These are phyloP conservation scores for Alternaria dauci DNA, from an alignment of 2,329 filamentous ascomycete genomes.

Conservation along the genomic window DNA sequence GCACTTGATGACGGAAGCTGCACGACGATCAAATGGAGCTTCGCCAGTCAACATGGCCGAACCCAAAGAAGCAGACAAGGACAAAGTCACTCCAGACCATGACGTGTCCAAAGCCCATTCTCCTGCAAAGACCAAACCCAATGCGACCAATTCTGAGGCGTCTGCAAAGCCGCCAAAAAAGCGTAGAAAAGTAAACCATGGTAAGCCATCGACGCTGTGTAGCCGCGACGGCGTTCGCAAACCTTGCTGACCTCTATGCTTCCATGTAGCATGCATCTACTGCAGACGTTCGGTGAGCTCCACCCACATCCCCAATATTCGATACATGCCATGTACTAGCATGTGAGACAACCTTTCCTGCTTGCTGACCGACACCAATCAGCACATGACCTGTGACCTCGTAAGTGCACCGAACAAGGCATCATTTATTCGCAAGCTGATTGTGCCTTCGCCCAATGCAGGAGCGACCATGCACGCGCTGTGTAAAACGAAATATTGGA, in stretches of 20 bases:
- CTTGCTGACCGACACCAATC: constrained; percentile 45
- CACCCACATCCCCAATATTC: constrained; percentile 32
- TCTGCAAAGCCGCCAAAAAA: constrained; percentile 55
- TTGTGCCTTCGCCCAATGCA: constrained; percentile 54
- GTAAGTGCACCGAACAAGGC: constrained; percentile 41
- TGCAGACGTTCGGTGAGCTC: constrained; percentile 61
- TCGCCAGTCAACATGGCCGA: constrained; percentile 45
- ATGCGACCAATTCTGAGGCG: constrained; percentile 41
- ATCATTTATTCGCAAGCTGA: constrained; percentile 43
- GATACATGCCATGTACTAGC: constrained; percentile 32
- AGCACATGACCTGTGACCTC: constrained; percentile 65
- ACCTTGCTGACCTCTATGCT: constrained; percentile 40
- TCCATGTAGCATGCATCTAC: constrained; percentile 58
- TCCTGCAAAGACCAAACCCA: constrained; percentile 39
- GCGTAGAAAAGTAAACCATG: constrained; percentile 64
- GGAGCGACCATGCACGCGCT: constrained; percentile 96
- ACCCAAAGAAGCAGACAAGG: constrained; percentile 40
- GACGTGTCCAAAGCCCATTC: constrained; percentile 40
- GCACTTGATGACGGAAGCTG: constrained; percentile 51
- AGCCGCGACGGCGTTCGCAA: constrained; percentile 28
- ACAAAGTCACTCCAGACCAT: constrained; percentile 36
- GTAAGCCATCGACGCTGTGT: constrained; percentile 44
- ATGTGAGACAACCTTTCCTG: constrained; percentile 27
- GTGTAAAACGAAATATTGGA: constrained; percentile 98
- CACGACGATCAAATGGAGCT: constrained; percentile 50